Evolutionary conservation across 2,329 filamentous ascomycete genomes (phyloP).

Genomic region (Stagonosporopsis tanaceti): DNA sequence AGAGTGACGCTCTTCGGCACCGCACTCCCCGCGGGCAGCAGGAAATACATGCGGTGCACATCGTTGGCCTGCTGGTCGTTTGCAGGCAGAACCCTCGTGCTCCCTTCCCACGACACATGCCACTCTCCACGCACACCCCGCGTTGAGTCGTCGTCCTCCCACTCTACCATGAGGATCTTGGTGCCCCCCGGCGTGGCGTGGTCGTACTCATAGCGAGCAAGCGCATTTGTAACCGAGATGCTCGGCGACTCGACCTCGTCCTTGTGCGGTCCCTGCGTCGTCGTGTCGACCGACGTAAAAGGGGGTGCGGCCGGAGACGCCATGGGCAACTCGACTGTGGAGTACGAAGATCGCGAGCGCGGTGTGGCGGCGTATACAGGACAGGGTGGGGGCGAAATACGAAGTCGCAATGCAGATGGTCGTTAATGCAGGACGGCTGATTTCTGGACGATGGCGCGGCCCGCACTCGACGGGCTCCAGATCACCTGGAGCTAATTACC

Average conservation of each 20-base stretch:
- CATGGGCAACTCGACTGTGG: constrained; percentile 36
- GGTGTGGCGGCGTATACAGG: constrained; percentile 39
- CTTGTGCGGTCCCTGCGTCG: constrained; percentile 36
- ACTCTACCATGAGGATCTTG: constrained; percentile 93
- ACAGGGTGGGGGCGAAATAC: constrained; percentile 43
- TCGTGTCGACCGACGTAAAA: constrained; percentile 55
- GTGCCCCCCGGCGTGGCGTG: constrained; percentile 78
- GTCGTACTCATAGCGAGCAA: constrained; percentile 88
- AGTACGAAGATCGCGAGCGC: constrained; percentile 35
- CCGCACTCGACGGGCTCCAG: constrained; percentile 34
- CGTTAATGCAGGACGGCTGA: constrained; percentile 44
- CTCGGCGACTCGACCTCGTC: constrained; percentile 57
- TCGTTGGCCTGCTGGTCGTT: constrained; percentile 62
- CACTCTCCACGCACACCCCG: constrained; percentile 64
- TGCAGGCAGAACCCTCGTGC: constrained; percentile 73
- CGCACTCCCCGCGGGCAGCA: constrained; percentile 75
- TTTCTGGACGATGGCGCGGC: constrained; percentile 33
- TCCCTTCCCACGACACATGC: constrained; percentile 86
- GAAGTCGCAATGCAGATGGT: constrained; percentile 31
- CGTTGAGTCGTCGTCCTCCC: constrained; percentile 70
- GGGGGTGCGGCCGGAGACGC: constrained; percentile 45
- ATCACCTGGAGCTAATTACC: constrained; percentile 25
- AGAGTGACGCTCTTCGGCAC: constrained; percentile 78
- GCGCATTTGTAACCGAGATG: constrained; percentile 63
- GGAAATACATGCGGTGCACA: constrained; percentile 76